A percentile compares a stretch with the other conserved stretches of the same genome.
phyloP scores from a whole-genome alignment of 148 eudicot species.

The Agrostemma githago region DNA sequence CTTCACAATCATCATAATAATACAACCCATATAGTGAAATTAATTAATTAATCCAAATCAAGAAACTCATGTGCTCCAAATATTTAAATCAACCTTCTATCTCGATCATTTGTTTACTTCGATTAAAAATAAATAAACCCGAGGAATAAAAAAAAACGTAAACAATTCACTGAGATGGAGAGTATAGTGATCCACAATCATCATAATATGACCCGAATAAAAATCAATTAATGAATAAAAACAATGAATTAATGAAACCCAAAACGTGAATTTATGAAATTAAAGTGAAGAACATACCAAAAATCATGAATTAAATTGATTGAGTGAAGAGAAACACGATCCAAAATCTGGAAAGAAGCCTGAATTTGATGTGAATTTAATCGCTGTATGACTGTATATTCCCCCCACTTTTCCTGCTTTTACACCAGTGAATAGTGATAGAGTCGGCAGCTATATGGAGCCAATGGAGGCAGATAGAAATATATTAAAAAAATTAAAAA shows the following conservation, averaged over 20 bases:
- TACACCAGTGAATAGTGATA: background rate
- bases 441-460: background rate
- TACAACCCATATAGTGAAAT: background rate
- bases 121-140: background rate
- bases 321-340: background rate
- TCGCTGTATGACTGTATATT: too few relatives aligned
- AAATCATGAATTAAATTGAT: too few relatives aligned
- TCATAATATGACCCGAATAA: background rate
- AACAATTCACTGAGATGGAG: background rate
- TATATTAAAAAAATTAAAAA: background rate
- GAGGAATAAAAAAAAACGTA: background rate
- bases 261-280: background rate
- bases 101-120: too few relatives aligned
- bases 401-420: background rate
- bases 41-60: background rate
- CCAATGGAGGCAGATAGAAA: background rate
- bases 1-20: background rate
- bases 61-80: too few relatives aligned
- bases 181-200: background rate
- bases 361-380: background rate
- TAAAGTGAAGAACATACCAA: too few relatives aligned
- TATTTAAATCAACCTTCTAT: too few relatives aligned
- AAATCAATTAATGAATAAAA: background rate
- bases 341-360: background rate
- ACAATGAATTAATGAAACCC: conserved; percentile 1